A percentile compares a stretch with the other conserved stretches of the same genome.
These are phyloP conservation scores for Schizochytrium sp. DNA, from an alignment of 108 stramenopile genomes.

Conservation along the genomic window DNA sequence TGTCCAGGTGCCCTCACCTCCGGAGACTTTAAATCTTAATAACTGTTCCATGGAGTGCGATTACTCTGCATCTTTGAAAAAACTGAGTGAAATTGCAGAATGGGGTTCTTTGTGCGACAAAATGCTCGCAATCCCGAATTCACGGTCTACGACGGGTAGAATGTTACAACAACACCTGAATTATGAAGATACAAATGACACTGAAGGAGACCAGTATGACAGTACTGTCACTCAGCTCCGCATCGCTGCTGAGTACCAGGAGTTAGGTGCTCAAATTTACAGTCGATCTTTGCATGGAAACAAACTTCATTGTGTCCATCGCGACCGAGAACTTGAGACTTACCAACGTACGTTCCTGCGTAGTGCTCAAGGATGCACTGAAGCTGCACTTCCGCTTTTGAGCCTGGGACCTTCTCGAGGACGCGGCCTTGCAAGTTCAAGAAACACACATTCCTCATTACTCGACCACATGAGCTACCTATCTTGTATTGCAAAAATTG, in stretches of 20 bases:
- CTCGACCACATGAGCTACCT: background rate
- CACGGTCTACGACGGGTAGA: background rate
- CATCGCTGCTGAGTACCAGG: too few relatives aligned
- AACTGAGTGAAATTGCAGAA: background rate
- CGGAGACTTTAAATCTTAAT: too few relatives aligned
- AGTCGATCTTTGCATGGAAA: too few relatives aligned
- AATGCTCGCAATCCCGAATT: background rate
- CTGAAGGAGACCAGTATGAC: too few relatives aligned
- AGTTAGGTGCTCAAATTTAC: too few relatives aligned
- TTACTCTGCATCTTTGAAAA: background rate
- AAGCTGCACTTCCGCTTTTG: background rate
- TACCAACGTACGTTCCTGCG: too few relatives aligned
- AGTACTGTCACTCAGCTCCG: too few relatives aligned
- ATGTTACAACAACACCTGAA: background rate
- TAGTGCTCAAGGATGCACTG: too few relatives aligned
- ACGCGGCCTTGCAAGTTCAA: background rate
- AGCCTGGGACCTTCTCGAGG: background rate
- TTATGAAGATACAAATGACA: background rate
- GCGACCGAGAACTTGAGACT: too few relatives aligned
- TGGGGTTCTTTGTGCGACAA: slow-evolving; percentile 38
- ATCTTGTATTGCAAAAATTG: background rate
- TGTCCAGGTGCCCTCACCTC: too few relatives aligned
- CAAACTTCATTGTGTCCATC: too few relatives aligned
- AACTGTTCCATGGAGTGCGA: background rate
- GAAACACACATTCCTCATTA: background rate